Conservation (phyloP, 768 basidiomycete genomes). For the Gautieria morchelliformis region DNA sequence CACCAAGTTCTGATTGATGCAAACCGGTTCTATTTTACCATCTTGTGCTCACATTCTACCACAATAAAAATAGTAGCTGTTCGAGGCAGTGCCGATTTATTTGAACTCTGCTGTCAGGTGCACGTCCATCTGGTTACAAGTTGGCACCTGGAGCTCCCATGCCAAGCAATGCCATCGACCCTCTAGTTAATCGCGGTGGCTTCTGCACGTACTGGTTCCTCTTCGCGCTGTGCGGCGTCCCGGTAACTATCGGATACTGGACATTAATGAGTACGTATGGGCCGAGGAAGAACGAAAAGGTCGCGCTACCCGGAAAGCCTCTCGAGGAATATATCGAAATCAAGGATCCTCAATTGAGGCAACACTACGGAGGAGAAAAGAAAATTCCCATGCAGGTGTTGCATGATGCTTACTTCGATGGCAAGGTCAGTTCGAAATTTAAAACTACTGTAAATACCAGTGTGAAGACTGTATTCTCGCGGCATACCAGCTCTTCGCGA, state of each 20-base stretch:
- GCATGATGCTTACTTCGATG: constrained; percentile 95
- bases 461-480: no score
- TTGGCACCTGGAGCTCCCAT: no score
- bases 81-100: no score
- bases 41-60: background rate
- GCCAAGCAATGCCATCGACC: constrained; percentile 18
- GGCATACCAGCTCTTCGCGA: no score
- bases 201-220: constrained; percentile 83
- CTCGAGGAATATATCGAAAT: constrained; percentile 88
- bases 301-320: constrained; percentile 72
- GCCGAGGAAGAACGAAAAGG: constrained; percentile 73
- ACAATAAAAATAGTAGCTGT: background rate
- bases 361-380: constrained; percentile 67
- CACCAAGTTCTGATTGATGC: background rate
- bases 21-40: background rate
- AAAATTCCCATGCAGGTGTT: constrained; percentile 98
- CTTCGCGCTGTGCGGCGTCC: constrained; percentile 61
- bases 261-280: constrained; percentile 76
- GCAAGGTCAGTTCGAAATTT: constrained; percentile 91
- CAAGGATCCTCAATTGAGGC: constrained; percentile 73
- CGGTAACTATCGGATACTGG: constrained; percentile 85
- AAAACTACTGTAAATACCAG: no score
- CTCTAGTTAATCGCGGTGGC: constrained; percentile 75
- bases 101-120: no score
- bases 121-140: no score